Conservation (phyloP, 75 land plant genomes). For the Picea glauca region DNA sequence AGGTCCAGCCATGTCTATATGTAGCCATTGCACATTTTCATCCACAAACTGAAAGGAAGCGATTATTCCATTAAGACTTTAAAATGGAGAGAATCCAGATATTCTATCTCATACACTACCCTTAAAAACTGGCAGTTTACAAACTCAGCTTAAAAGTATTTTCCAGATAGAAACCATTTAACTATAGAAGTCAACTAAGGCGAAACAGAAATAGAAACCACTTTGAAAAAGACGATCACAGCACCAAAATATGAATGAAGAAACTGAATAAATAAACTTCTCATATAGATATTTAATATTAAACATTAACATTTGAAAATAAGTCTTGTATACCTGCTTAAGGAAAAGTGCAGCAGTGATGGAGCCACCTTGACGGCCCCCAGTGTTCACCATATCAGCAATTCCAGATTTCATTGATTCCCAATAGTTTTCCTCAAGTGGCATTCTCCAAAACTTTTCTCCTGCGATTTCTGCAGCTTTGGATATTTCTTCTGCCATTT, state of each 20-base stretch:
- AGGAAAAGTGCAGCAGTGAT: conserved; percentile 92
- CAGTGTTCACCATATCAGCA: conserved; percentile 98
- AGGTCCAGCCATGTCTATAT: conserved; percentile 95
- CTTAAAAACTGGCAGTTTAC: neutral
- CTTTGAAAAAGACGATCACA: neutral
- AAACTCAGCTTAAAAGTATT: neutral
- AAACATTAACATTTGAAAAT: neutral
- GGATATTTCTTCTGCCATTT: conserved; percentile 78
- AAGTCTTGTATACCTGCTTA: conserved; percentile 70
- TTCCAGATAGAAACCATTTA: neutral
- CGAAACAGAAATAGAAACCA: neutral
- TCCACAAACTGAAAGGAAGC: conserved; percentile 72
- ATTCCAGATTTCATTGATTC: conserved; percentile 95
- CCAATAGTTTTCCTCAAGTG: conserved; percentile 96
- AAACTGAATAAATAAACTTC: neutral
- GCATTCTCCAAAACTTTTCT: conserved; percentile 97
- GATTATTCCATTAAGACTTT: neutral
- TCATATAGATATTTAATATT: neutral
- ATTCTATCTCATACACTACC: neutral
- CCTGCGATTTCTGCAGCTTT: conserved; percentile 66
- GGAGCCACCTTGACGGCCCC: conserved; percentile 88
- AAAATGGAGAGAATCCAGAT: neutral
- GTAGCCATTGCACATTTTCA: conserved; percentile 96
- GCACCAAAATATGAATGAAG: neutral
- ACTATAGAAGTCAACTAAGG: no score